Evolutionary conservation across 108 stramenopile species (phyloP).

Genomic region (Nannochloropsis granulata): DNA sequence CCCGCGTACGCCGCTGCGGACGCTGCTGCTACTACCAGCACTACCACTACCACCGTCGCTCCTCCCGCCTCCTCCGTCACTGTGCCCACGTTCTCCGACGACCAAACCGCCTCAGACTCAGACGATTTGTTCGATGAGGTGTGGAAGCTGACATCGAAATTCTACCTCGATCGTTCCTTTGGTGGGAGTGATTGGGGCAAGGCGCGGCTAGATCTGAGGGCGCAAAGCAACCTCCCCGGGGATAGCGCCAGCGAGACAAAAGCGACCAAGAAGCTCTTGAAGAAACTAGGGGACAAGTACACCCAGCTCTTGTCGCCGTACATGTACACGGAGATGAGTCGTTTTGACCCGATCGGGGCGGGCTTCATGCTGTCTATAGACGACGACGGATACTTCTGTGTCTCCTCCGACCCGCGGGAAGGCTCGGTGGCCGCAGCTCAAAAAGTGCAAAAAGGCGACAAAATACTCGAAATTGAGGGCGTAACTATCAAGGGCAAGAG

Average conservation of each 20-base stretch:
- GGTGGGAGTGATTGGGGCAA: conserved; percentile 23
- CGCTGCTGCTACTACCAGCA: not conserved
- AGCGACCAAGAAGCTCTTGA: conserved; percentile 16
- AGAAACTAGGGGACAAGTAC: conserved; percentile 28
- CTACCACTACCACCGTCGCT: not conserved
- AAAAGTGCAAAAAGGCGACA: conserved; percentile 53
- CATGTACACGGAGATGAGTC: conserved; percentile 15
- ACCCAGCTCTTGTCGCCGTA: conserved; percentile 14
- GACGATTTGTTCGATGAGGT: conserved; percentile 1
- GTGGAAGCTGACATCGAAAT: conserved; percentile 1
- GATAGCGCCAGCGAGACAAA: conserved; percentile 5
- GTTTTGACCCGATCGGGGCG: conserved; percentile 23
- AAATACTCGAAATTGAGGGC: conserved; percentile 56
- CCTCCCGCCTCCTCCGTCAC: not conserved
- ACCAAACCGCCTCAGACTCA: not conserved
- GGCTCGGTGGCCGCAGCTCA: conserved; percentile 13
- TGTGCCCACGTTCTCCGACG: not conserved
- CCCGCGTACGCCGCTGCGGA: not conserved
- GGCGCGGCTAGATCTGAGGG: not conserved
- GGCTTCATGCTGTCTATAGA: conserved; percentile 28
- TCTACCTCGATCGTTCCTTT: conserved; percentile 18
- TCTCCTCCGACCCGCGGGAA: not conserved
- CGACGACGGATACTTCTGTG: not conserved
- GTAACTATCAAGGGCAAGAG: conserved; percentile 49
- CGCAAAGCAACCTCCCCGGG: not conserved